Base-by-base conservation (phyloP, 192 early-diverging fungal species). In the Gorgonomyces haynaldii region DNA sequence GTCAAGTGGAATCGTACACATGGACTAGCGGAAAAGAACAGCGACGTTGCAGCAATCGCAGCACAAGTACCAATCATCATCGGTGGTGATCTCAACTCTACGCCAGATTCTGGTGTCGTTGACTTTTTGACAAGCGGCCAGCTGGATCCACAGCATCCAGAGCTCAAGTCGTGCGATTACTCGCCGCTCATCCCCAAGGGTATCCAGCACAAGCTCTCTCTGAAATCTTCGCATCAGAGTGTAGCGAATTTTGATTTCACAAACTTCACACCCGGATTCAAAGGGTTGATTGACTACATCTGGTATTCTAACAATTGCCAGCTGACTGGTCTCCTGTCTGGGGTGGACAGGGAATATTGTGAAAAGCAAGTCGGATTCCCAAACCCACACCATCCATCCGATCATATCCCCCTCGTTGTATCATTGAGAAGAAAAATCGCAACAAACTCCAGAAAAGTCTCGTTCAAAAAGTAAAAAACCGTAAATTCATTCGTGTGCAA, bases 21-120 rank as follows among this genome's bases (percentile, higher is more conserved):
- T n/a, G n/a, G n/a, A n/a, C n/a, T n/a, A n/a, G n/a, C n/a, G n/a
- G n/a, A n/a, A n/a, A n/a, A n/a, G n/a, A n/a, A n/a, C n/a, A n/a
- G n/a, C n/a, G n/a, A n/a, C n/a, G n/a, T n/a, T n/a, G n/a, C n/a
- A n/a, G 24, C 21, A n/a, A 38, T 19, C 35, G 23, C 25, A 5
- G 42, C 47, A n/a, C 44, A 32, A 16, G 35, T 67, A 3, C 62
- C 73, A 9, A 48, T 75, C 17, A 9, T 98, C n/a, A 66, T 96
- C 15, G 84, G 84, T 53, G 95, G 92, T 42, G 95, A 98, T 60
- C 91, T 91, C 60, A 98, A 98, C 65, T 92, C 89, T 23, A 68
- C 77, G 5, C 84, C 88, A 1, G 74, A 78, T 32, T 90, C 86
- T 1, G 92, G 95, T 9, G 88, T 98, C 3, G 89, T 86, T 56